Base-by-base conservation (phyloP, 345 rosid genomes). In the Cochlearia excelsa region DNA sequence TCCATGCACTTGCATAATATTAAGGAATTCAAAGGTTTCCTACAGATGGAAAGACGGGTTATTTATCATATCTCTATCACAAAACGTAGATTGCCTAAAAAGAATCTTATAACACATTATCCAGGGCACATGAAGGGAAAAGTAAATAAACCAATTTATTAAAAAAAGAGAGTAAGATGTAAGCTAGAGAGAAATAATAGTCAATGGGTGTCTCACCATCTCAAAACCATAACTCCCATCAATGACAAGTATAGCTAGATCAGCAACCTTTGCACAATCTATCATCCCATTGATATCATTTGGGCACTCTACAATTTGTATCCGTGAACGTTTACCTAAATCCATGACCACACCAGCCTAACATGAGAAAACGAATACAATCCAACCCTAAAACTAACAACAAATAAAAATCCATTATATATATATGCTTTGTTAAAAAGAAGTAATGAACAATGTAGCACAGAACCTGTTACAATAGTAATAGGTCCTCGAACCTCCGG, bases 181-280 rank as follows among this genome's bases (percentile, higher is more conserved):
- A 28, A 67, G 45, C 52, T 11, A 40, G 9, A 55, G 30, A 33
- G n/a, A 40, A 54, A 5, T 3, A 42, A 26, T 52, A 5, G 50
- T 30, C 0, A 44, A 27, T 4, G 29, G 23, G 41, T 6, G 11
- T 65, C 82, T 75, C 66, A 90, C 95, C 95, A 91, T 93, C 81
- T 93, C 99, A 73, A 93, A 93, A 46, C 99, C 97, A 51, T 89
- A 92, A 76, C 99, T 92, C 75, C 91, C 99, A 58, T 89, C 97
- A 48, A 82, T 78, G 56, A 93, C 78, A 56, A 93, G 95, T 67
- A 93, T 46, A 27, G 97, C 97, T 59, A 93, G 68, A 81, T 93
- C 97, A 68, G 97, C 95, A 75, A 73, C 72, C 75, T 93, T 93
- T 9, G 97, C 95, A 70, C 89, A 83, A 71, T 89, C 97, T 41